Percentiles rank a stretch among this genome's conserved stretches.
These are phyloP conservation scores for Effrenium voratum DNA, from an alignment of 73 alveolate species.

Conservation along the genomic window DNA sequence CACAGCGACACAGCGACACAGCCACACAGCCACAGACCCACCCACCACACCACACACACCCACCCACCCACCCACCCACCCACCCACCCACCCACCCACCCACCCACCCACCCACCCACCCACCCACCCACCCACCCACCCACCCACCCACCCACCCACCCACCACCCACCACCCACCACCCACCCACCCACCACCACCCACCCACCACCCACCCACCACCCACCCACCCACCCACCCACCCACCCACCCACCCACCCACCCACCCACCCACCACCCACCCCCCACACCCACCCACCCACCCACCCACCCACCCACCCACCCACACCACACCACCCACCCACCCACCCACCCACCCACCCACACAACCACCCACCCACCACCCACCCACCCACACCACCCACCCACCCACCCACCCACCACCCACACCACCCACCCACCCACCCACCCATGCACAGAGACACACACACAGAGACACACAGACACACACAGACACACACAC, in stretches of 20 bases:
- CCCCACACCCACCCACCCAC: neutral
- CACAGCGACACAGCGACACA: too few species aligned
- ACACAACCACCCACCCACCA: too few species aligned
- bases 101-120: neutral
- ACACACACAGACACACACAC: neutral
- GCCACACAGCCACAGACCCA: too few species aligned
- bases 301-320: too few species aligned
- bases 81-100: neutral
- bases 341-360: neutral
- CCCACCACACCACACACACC: too few species aligned
- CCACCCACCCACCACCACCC: too few species aligned
- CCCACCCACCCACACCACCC: too few species aligned
- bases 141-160: too few species aligned
- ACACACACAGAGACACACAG: neutral
- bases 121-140: neutral
- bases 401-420: neutral
- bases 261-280: neutral
- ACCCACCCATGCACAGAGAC: neutral
- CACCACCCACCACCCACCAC: too few species aligned
- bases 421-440: neutral
- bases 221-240: neutral
- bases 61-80: too few species aligned
- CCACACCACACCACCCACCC: neutral
- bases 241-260: neutral
- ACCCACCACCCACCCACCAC: too few species aligned